phyloP scores from a whole-genome alignment of 257 asterid species.

The Solanum dulcamara region DNA sequence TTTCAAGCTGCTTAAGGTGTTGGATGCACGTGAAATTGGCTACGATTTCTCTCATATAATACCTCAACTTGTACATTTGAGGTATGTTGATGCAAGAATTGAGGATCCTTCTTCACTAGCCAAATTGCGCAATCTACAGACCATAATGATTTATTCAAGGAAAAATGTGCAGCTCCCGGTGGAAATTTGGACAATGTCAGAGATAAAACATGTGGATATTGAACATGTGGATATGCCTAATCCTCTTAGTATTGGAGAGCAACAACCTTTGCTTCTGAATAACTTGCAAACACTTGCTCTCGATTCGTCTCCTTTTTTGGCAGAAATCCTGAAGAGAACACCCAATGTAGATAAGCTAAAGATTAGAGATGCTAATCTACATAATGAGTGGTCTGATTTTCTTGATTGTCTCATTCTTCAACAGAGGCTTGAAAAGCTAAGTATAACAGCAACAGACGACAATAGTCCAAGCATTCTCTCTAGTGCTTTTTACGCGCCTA shows the following conservation, averaged over 20 bases:
- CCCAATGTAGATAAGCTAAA: background rate
- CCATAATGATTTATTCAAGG: background rate
- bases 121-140: background rate
- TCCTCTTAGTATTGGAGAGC: background rate
- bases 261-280: background rate
- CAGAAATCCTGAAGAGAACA: background rate
- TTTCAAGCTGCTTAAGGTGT: background rate
- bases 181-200: background rate
- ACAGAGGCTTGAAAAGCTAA: background rate
- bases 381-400: background rate
- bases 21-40: background rate
- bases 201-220: background rate
- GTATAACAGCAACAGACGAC: background rate
- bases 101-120: background rate
- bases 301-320: background rate
- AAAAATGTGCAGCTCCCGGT: background rate
- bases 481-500: background rate
- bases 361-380: background rate
- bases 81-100: background rate
- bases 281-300: background rate
- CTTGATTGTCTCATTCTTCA: background rate
- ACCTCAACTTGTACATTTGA: background rate
- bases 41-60: background rate
- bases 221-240: background rate
- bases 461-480: accelerated